phyloP scores from a whole-genome alignment of 306 rosid genomes.

The Quercus wislizeni region DNA sequence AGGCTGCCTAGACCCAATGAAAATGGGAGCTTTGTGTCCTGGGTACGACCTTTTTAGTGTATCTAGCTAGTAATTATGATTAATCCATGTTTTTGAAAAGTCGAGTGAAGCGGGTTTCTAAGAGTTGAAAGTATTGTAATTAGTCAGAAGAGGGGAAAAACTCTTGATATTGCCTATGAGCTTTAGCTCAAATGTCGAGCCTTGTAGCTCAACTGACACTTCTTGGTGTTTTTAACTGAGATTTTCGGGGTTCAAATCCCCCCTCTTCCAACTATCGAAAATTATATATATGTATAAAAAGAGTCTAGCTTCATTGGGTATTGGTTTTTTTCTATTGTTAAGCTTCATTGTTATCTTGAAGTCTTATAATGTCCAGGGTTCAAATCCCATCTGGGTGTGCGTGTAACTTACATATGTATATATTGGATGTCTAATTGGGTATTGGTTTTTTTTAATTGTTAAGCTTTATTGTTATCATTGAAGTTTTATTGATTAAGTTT shows the following conservation, averaged over 20 bases:
- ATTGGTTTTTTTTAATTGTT: slow-evolving; percentile 1
- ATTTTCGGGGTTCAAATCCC: no score
- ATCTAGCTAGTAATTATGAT: neutral
- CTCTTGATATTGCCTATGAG: no score
- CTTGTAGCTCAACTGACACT: no score
- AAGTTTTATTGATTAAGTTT: slow-evolving; percentile 5
- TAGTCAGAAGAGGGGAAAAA: no score
- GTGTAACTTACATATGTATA: neutral
- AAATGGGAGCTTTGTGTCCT: no score
- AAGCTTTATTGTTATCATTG: neutral
- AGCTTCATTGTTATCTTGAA: neutral
- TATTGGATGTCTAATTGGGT: neutral
- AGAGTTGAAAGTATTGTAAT: neutral
- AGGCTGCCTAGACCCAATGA: no score
- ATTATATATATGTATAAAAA: no score
- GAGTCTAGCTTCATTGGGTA: neutral
- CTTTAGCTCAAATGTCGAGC: no score
- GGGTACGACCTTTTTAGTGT: neutral
- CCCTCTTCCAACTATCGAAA: no score
- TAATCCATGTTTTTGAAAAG: neutral
- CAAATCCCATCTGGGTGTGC: neutral
- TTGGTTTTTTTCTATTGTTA: neutral
- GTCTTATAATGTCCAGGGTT: no score
- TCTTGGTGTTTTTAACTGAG: no score
- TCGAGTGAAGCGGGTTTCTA: neutral